phyloP scores from a whole-genome alignment of 768 basidiomycete species.

The Boletus edulis region DNA sequence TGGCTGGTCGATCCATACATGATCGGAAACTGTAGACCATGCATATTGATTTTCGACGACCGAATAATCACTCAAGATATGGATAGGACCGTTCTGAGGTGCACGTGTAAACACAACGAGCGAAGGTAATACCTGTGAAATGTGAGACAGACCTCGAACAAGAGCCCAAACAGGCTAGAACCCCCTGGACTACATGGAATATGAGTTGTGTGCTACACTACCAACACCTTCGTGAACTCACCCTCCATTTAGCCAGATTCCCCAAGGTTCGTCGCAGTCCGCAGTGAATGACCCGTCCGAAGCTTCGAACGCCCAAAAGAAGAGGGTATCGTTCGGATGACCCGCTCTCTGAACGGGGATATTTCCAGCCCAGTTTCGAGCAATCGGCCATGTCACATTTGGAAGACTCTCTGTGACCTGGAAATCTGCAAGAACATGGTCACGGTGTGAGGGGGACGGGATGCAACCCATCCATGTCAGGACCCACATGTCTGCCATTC shows the following conservation, averaged over 20 bases:
- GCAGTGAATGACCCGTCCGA: constrained; percentile 52
- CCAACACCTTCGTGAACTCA: constrained; percentile 25
- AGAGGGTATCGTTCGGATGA: constrained; percentile 63
- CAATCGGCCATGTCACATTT: constrained; percentile 52
- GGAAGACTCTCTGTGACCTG: constrained; percentile 53
- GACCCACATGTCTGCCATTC: constrained; percentile 60
- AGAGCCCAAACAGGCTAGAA: constrained; percentile 60
- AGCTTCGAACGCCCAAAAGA: constrained; percentile 64
- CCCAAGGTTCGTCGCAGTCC: constrained; percentile 52
- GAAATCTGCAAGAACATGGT: constrained; percentile 45
- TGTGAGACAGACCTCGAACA: constrained; percentile 50
- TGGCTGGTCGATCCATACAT: constrained; percentile 73
- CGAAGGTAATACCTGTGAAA: neutral
- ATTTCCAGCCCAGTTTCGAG: constrained; percentile 59
- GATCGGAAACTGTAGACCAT: constrained; percentile 52
- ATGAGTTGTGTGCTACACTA: neutral
- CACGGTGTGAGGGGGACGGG: neutral
- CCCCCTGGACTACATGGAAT: constrained; percentile 50
- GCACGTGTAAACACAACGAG: neutral
- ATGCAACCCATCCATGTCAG: neutral
- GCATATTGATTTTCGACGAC: constrained; percentile 48
- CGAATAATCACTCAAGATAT: constrained; percentile 48
- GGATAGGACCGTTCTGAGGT: constrained; percentile 63
- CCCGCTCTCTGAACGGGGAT: constrained; percentile 54
- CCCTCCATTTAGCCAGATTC: constrained; percentile 74